Base-by-base conservation (phyloP, 345 rosid genomes). In the Eucalyptus curtisii region DNA sequence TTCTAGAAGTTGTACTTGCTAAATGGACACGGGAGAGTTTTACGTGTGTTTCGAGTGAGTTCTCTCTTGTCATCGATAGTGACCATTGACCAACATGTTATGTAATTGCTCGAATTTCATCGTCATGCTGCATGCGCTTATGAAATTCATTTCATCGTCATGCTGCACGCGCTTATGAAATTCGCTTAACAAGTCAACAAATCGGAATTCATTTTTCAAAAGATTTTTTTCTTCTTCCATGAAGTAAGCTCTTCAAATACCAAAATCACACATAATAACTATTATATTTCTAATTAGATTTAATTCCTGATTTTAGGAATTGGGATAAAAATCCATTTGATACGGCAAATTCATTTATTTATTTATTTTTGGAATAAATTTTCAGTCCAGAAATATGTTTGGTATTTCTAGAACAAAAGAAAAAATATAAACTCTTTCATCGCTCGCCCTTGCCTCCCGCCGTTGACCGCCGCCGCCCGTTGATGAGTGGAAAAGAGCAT, bases 401-500 rank as follows among this genome's bases (percentile, higher is more conserved):
- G 24, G 1, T 50, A 52, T 52, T 19, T 52, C 4, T 52, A 52
- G 1, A 52, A 52, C 24, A 52, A 7, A 19, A 52, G 10, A 52
- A 52, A 19, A 52, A 19, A 7, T 2, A 52, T 52, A 52, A 7
- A 52, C 25, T 52, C 57, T 52, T 52, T 52, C 1, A 52, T 7
- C 10, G 10, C 57, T 52, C 2, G 2, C 57, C 57, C 57, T 19
- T 52, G 25, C 57, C 57, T 52, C 55, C 10, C 22, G 0, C 4
- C 0, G 1, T 52, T 52, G 55, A 24, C 55, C 4, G 4, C 24
- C 10, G 9, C 55, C 0, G 0, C 10, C 24, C 9, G 1, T 52
- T 7, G 9, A 52, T 7, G 57, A 52, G 25, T 52, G 25, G 24
- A 52, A 19, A 52, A 19, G 5, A 52, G 10, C 25, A 52, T 19